A percentile compares a stretch with the other conserved stretches of the same genome.
Conservation (phyloP, 352 stramenopile species). For the Phytopythium sindhum region DNA sequence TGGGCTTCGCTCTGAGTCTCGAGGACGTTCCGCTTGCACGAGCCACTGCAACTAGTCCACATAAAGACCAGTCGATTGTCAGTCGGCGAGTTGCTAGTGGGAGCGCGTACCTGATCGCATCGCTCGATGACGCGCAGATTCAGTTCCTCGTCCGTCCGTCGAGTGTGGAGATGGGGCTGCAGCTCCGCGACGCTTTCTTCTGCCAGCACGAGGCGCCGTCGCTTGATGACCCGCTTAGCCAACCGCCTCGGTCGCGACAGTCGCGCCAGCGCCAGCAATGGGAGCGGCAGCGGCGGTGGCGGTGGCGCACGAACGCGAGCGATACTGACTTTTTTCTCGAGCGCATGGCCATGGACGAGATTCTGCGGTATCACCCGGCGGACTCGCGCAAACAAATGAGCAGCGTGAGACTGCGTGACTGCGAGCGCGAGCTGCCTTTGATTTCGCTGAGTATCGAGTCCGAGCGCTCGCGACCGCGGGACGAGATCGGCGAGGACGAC, state of each 20-base stretch:
- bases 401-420: slow-evolving; percentile 62
- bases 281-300: slow-evolving; percentile 13
- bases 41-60: neutral
- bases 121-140: slow-evolving; percentile 64
- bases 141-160: slow-evolving; percentile 65
- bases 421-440: slow-evolving; percentile 63
- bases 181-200: slow-evolving; percentile 69
- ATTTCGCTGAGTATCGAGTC: slow-evolving; percentile 66
- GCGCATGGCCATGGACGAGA: slow-evolving; percentile 71
- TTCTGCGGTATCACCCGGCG: slow-evolving; percentile 57
- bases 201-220: slow-evolving; percentile 26
- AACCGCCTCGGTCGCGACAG: neutral
- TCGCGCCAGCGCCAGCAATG: slow-evolving; percentile 5
- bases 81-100: slow-evolving; percentile 6
- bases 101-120: slow-evolving; percentile 34
- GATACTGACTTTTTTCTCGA: slow-evolving; percentile 58
- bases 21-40: slow-evolving; percentile 23
- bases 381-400: slow-evolving; percentile 69
- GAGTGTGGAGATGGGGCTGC: slow-evolving; percentile 64
- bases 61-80: neutral
- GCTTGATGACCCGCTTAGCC: slow-evolving; percentile 10
- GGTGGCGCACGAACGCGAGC: slow-evolving; percentile 6
- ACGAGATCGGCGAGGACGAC: slow-evolving; percentile 15
- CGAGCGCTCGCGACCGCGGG: slow-evolving; percentile 15
- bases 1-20: slow-evolving; percentile 48